phyloP scores from a whole-genome alignment of 2,329 filamentous ascomycete genomes.

The Botrytis hyacinthi region DNA sequence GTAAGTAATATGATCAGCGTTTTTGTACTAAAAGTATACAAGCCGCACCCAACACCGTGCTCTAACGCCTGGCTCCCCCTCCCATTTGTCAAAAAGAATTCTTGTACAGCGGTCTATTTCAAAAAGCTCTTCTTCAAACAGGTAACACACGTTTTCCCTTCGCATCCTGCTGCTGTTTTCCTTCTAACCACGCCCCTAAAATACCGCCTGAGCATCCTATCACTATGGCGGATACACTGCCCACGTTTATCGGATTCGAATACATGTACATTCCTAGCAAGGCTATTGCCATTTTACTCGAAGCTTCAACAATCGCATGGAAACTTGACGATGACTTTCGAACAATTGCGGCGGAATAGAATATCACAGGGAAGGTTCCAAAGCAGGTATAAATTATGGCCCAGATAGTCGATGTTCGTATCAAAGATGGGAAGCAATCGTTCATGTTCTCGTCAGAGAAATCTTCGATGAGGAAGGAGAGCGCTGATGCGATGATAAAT shows the following conservation, averaged over 20 bases:
- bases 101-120: neutral
- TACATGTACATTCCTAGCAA: slow-evolving; percentile 13
- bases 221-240: slow-evolving; percentile 4
- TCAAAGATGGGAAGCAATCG: slow-evolving; percentile 9
- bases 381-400: slow-evolving; percentile 16
- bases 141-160: slow-evolving; percentile 2
- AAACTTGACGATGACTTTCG: slow-evolving; percentile 7
- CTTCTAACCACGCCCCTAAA: slow-evolving; percentile 9
- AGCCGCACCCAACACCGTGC: neutral
- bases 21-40: neutral
- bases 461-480: slow-evolving; percentile 16
- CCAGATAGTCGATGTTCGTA: slow-evolving; percentile 4
- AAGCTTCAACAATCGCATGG: slow-evolving; percentile 3
- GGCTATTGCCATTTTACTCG: slow-evolving; percentile 7
- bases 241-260: neutral
- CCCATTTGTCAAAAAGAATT: neutral
- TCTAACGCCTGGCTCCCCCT: neutral
- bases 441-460: slow-evolving; percentile 19
- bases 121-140: neutral
- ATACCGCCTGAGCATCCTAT: slow-evolving; percentile 13
- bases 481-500: neutral
- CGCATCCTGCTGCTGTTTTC: slow-evolving; percentile 5
- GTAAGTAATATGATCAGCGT: neutral
- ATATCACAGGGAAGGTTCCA: slow-evolving; percentile 10
- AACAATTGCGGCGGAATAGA: neutral